Conservation (phyloP, 2,329 filamentous ascomycete species). For the Dothiorella sarmentorum region DNA sequence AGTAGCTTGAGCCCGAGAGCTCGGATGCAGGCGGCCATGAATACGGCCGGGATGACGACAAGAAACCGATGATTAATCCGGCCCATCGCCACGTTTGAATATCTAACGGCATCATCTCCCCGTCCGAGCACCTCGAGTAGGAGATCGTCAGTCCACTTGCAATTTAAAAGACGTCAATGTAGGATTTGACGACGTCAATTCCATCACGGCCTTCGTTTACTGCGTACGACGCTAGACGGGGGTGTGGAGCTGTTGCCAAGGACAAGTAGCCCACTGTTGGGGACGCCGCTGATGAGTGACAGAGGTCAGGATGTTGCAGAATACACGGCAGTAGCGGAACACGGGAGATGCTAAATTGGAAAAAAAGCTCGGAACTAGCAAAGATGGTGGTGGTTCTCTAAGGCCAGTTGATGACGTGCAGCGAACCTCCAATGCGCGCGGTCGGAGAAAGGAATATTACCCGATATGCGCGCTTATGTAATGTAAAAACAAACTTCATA, state of each 20-base stretch:
- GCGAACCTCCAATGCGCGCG: too few relatives aligned
- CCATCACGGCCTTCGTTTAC: too few relatives aligned
- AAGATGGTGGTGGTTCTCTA: too few relatives aligned
- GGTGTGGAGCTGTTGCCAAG: background rate
- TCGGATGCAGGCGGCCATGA: constrained; percentile 2
- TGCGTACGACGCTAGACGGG: too few relatives aligned
- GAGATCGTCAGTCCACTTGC: too few relatives aligned
- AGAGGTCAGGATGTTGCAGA: too few relatives aligned
- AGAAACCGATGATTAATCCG: background rate
- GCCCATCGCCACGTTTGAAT: background rate
- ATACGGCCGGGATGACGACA: constrained; percentile 4
- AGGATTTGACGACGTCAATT: too few relatives aligned
- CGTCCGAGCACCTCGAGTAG: too few relatives aligned
- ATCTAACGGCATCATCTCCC: background rate
- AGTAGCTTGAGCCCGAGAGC: background rate
- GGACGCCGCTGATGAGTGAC: constrained; percentile 1
- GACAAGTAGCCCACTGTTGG: background rate
- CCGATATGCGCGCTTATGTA: background rate
- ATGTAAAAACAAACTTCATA: background rate
- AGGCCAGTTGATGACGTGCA: too few relatives aligned
- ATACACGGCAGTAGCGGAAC: background rate
- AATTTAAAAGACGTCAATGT: too few relatives aligned
- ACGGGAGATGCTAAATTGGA: background rate
- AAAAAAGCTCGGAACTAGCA: background rate
- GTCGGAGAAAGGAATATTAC: background rate